Evolutionary conservation across 1,284 basidiomycete genomes (phyloP), one percentile per base, ranked within the genome.

Genomic region (Abortiporus biennis): DNA sequence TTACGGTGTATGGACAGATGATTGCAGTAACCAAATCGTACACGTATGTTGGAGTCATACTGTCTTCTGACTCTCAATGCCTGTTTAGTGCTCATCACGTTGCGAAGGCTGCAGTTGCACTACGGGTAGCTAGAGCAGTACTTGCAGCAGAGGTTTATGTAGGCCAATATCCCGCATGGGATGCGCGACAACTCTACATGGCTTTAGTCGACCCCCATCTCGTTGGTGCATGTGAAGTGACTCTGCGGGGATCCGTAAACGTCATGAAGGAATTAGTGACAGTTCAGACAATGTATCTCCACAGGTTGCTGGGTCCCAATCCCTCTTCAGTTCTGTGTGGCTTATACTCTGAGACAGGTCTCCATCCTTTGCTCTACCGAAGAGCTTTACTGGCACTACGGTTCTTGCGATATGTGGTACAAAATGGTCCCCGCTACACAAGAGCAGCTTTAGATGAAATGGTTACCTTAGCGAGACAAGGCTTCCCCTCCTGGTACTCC

Each of bases 181-280:
- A 11, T n/a, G 21, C 12, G 11, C 17, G 23, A 8, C 5, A 13
- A n/a, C 48, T 65, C 0, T 63, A 63, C 46, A 53, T 47, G 32
- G 53, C 56, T 0, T 44, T 54, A 0, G 53, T 64, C 1, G 62
- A 63, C 44, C 54, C 56, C 0, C 60, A 64, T 34, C 51, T 65
- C 1, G 61, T 42, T 0, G 48, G 36, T 20, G 62, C 54, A 2
- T 53, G 49, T 29, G 58, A 66, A 22, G 42, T 64, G 0, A 36
- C 39, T 0, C 31, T 55, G 0, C 12, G 17, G 11, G 9, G 8
- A 19, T 9, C 12, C 8, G 8, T 16, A 17, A 56, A 44, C 21
- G 22, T 36, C n/a, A 15, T 34, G 6, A 20, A 15, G 4, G 19
- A n/a, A 15, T 40, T 38, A n/a, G 17, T 29, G 6, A 15, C 5